Percentiles rank a stretch among this genome's conserved stretches.
Conservation (phyloP, 768 basidiomycete species). For the Pluteus cervinus region DNA sequence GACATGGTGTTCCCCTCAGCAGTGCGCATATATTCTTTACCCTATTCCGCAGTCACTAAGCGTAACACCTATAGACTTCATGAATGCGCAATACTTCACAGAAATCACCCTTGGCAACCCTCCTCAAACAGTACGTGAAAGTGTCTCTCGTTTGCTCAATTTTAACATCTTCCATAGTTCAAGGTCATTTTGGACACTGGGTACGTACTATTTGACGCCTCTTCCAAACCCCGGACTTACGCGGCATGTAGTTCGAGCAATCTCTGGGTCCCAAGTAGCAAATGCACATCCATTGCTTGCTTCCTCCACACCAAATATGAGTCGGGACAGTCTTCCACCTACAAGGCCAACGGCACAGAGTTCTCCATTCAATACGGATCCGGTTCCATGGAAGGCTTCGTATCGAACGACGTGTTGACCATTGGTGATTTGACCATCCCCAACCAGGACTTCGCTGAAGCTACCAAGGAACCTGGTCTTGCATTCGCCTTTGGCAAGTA, state of each 20-base stretch:
- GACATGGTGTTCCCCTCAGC: conserved; percentile 83
- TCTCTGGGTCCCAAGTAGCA: conserved; percentile 84
- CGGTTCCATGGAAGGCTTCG: conserved; percentile 94
- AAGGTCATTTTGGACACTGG: conserved; percentile 95
- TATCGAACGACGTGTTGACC: conserved; percentile 73
- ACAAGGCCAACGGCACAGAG: conserved; percentile 83
- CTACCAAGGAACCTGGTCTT: conserved; percentile 92
- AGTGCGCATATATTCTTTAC: conserved; percentile 50
- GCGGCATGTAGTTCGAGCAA: conserved; percentile 63
- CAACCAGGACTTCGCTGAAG: conserved; percentile 88
- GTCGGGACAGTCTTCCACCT: conserved; percentile 66
- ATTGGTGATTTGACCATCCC: conserved; percentile 82
- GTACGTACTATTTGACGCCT: conserved; percentile 24
- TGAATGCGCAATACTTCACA: conserved; percentile 97
- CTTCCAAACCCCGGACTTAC: conserved; percentile 9
- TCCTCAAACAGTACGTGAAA: conserved; percentile 60
- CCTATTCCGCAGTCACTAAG: conserved; percentile 7
- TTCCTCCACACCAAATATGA: conserved; percentile 95
- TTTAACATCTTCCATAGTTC: conserved; percentile 42
- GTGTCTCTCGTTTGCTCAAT: background rate
- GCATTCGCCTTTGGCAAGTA: conserved; percentile 96
- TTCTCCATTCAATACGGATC: conserved; percentile 95
- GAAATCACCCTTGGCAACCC: conserved; percentile 83
- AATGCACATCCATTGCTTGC: conserved; percentile 86
- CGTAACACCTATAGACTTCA: conserved; percentile 60